Base-by-base conservation (phyloP, 805 yeast genomes). In the Starmerella sirachaensis region DNA sequence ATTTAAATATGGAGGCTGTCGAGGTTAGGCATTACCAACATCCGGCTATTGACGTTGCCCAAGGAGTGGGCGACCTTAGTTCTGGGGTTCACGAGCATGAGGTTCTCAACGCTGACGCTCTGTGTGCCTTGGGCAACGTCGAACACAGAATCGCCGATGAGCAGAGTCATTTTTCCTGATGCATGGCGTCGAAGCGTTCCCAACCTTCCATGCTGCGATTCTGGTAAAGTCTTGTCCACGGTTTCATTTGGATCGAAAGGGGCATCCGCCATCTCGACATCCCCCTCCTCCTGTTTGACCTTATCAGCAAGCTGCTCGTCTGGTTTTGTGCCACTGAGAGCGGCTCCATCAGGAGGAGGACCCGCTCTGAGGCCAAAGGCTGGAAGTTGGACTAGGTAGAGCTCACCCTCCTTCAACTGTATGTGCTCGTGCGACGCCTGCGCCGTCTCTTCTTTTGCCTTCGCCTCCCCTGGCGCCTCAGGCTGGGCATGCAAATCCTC, bases 111-210 rank as follows among this genome's bases (percentile, higher is more conserved):
- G 45, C 84, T 76, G 4, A 70, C 65, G 6, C 80, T 57, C 10
- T 75, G 68, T 3, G 82, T 74, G 12, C 95, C 95, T 50, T 71
- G 68, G 4, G 75, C 64, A 17, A 85, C 74, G 40, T 78, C 83
- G 67, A 76, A 69, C 3, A 70, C 65, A 6, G 73, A 70, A 35
- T 74, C 70, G 11, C 94, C 94, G 26, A 88, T 61, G 42, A 73
- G 69, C 57, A 86, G 69, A 3, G 93, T 68, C 16, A 84, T 57
- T 54, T 72, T 81, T 3, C 97, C 97, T 1, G 94, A 82, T 51
- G 76, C 72, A 56, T 86, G 95, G 31, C 77, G 65, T 38, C 88
- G 71, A 23, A 88, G 53, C 8, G 70, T 65, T 5, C 96, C 96
- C 26, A 84, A 66, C 38, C 65, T 65, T 1, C 95, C 95, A n/a